These are phyloP conservation scores for Planoprotostelium fungivorum DNA, from an alignment of 78 protist species.

Conservation along the genomic window DNA sequence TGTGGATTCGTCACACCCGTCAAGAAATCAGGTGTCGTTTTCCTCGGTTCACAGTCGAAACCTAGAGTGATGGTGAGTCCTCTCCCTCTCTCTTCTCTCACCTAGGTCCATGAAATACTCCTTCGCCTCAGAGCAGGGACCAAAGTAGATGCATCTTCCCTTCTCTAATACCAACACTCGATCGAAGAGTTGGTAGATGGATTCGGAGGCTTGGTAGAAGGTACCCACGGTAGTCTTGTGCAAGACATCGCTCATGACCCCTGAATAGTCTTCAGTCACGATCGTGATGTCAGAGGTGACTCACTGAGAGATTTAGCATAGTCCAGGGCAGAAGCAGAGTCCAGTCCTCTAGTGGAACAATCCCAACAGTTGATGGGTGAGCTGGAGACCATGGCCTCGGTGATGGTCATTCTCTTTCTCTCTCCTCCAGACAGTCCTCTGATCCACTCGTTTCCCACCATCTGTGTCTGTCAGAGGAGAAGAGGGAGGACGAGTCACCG, in stretches of 20 bases:
- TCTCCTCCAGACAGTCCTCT: slow-evolving; percentile 46
- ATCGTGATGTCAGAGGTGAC: slow-evolving; percentile 6
- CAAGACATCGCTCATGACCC: neutral
- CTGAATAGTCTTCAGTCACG: neutral
- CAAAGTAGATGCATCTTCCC: slow-evolving; percentile 52
- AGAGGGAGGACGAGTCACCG: slow-evolving; percentile 7
- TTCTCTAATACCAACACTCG: slow-evolving; percentile 45
- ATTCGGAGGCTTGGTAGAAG: slow-evolving; percentile 53
- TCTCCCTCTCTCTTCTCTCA: too few relatives aligned
- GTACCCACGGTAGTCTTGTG: slow-evolving; percentile 37
- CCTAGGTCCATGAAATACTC: slow-evolving; percentile 39
- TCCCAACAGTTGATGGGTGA: slow-evolving; percentile 18
- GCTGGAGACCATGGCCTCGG: slow-evolving; percentile 7
- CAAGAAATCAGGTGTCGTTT: slow-evolving; percentile 41
- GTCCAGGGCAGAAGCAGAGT: slow-evolving; percentile 60
- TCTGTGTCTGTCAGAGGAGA: too few relatives aligned
- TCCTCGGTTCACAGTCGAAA: slow-evolving; percentile 56
- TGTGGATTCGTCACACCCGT: slow-evolving; percentile 64
- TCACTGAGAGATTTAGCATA: slow-evolving; percentile 43
- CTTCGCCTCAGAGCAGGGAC: slow-evolving; percentile 34
- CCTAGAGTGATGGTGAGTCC: slow-evolving; percentile 5
- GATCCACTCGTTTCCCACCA: slow-evolving; percentile 23
- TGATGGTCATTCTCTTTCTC: slow-evolving; percentile 21
- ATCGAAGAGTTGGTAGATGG: slow-evolving; percentile 41
- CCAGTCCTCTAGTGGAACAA: slow-evolving; percentile 41